phyloP scores from a whole-genome alignment of 768 basidiomycete genomes.

The Agrocybe pediades region DNA sequence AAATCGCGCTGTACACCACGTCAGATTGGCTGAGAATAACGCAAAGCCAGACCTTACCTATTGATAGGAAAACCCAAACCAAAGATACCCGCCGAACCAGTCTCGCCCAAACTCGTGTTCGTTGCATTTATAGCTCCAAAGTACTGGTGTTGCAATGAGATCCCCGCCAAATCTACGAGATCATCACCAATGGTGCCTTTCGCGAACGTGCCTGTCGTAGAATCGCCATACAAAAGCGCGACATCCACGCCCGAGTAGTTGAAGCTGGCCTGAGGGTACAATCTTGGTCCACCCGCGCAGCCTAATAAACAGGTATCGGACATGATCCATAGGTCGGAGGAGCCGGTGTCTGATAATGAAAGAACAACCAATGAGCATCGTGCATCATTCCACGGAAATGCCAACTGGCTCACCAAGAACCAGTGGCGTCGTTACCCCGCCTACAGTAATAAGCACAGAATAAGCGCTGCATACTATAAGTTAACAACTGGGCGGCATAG shows the following conservation, averaged over 20 bases:
- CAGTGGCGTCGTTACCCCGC: constrained; percentile 51
- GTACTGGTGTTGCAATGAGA: constrained; percentile 51
- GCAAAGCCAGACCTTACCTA: constrained; percentile 43
- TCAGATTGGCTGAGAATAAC: background rate
- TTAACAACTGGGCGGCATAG: background rate
- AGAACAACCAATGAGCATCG: background rate
- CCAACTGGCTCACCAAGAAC: constrained; percentile 53
- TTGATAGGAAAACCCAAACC: constrained; percentile 77
- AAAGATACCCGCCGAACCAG: constrained; percentile 65
- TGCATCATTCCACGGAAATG: background rate
- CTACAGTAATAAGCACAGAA: constrained; percentile 59
- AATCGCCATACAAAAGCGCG: constrained; percentile 68
- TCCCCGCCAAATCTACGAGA: constrained; percentile 51
- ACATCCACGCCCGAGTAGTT: constrained; percentile 47
- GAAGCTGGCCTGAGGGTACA: constrained; percentile 57
- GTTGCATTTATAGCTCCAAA: constrained; percentile 72
- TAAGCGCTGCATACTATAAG: constrained; percentile 49
- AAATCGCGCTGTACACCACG: constrained; percentile 41
- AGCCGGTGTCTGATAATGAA: constrained; percentile 79
- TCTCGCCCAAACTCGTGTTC: constrained; percentile 60
- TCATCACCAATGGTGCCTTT: constrained; percentile 65
- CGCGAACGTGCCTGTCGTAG: constrained; percentile 68
- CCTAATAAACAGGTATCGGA: constrained; percentile 57
- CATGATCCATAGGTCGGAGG: constrained; percentile 76
- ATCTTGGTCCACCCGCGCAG: constrained; percentile 36